Evolutionary conservation across 305 asterid genomes (phyloP).

Genomic region (Solanum hybrid): DNA sequence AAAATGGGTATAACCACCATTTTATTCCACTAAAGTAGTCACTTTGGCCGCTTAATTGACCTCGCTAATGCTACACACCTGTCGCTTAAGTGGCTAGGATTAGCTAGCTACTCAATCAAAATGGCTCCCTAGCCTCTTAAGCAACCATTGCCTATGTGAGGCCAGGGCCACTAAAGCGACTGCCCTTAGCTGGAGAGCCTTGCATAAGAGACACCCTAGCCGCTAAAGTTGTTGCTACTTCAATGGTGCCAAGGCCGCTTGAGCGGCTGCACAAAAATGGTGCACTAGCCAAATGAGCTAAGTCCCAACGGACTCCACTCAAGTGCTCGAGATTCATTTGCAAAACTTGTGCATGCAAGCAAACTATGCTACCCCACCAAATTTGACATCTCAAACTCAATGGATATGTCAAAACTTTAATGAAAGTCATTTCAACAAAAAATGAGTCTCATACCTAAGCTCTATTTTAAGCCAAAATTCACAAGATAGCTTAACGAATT

Average conservation of each 20-base stretch:
- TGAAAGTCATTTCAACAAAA: neutral
- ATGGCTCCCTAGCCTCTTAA: neutral
- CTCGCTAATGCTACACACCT: neutral
- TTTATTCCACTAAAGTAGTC: neutral
- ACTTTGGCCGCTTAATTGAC: neutral
- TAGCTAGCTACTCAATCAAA: neutral
- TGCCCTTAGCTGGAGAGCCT: neutral
- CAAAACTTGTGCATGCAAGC: neutral
- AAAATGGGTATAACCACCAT: neutral
- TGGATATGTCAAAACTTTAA: neutral
- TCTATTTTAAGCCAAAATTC: neutral
- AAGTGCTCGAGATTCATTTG: neutral
- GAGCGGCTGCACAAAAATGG: neutral
- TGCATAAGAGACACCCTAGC: neutral
- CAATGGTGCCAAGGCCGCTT: neutral
- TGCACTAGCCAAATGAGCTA: neutral
- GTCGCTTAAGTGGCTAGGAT: neutral
- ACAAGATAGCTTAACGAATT: neutral
- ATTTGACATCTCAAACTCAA: neutral
- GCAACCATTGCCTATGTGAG: neutral
- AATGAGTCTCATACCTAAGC: neutral
- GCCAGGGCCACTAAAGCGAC: neutral
- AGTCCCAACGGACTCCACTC: neutral
- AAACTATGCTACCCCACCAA: neutral
- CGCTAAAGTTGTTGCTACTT: neutral